Conservation (phyloP, 176 grass and related monocot genomes). For the Alopecurus myosuroides region DNA sequence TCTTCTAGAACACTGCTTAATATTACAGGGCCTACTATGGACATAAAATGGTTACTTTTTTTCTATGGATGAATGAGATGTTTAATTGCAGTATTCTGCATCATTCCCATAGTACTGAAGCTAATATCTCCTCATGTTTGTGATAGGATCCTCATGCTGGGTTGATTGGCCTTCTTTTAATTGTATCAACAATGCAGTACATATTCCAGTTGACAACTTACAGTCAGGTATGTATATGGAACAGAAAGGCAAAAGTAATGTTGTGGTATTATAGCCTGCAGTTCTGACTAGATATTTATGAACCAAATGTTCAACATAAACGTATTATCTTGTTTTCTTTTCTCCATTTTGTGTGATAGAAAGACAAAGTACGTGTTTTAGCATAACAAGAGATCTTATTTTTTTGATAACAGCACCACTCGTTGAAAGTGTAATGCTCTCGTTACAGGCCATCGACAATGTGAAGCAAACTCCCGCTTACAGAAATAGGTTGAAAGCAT, state of each 20-base stretch:
- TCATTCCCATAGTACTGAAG: background rate
- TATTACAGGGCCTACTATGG: slow-evolving; percentile 1
- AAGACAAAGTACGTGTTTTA: background rate
- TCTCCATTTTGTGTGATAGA: background rate
- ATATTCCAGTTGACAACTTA: slow-evolving; percentile 79
- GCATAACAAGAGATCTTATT: background rate
- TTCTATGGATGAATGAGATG: background rate
- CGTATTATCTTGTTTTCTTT: background rate
- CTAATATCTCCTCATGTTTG: slow-evolving; percentile 9
- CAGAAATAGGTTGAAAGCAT: slow-evolving; percentile 92
- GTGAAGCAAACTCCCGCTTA: slow-evolving; percentile 97
- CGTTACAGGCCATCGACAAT: slow-evolving; percentile 73
- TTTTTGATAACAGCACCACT: no score
- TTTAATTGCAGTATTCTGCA: background rate
- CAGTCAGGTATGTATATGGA: slow-evolving; percentile 58
- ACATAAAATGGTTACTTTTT: slow-evolving; percentile 2
- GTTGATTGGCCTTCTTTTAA: slow-evolving; percentile 82
- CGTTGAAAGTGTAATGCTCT: background rate
- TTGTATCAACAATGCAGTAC: slow-evolving; percentile 92
- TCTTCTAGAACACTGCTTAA: slow-evolving; percentile 20
- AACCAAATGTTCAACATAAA: background rate
- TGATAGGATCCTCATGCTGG: slow-evolving; percentile 82
- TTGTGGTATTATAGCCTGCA: background rate
- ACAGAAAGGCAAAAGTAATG: slow-evolving; percentile 1
- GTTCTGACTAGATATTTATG: slow-evolving; percentile 8